phyloP scores from a whole-genome alignment of 805 yeast genomes.

The Zygotorulaspora florentina region DNA sequence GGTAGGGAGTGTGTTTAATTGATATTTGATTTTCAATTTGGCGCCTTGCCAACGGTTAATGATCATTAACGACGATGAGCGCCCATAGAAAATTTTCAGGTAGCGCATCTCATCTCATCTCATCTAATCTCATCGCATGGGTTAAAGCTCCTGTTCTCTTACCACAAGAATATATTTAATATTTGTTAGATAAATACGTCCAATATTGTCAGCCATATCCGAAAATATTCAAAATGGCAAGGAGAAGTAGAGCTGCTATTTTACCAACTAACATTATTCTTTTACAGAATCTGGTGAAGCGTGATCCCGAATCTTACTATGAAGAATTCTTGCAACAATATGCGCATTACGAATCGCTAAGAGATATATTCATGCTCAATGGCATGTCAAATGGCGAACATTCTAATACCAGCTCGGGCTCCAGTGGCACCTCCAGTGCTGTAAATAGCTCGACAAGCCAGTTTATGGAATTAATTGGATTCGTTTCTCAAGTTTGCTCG shows the following conservation, averaged over 20 bases:
- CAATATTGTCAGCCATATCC: not conserved
- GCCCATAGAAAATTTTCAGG: slow-evolving; percentile 11
- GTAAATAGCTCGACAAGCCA: slow-evolving; percentile 38
- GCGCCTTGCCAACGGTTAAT: not conserved
- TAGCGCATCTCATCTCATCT: slow-evolving; percentile 27
- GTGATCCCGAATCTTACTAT: slow-evolving; percentile 90
- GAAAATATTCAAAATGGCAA: slow-evolving; percentile 53
- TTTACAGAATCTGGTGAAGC: slow-evolving; percentile 83
- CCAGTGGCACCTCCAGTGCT: slow-evolving; percentile 32
- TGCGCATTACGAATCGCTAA: slow-evolving; percentile 83
- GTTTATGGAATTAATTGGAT: slow-evolving; percentile 81
- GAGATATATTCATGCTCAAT: slow-evolving; percentile 79
- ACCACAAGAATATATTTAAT: too few relatives aligned
- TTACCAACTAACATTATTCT: slow-evolving; percentile 89
- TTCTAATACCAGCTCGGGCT: slow-evolving; percentile 40
- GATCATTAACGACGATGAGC: not conserved
- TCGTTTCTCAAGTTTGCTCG: slow-evolving; percentile 84
- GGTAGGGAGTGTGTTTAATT: slow-evolving; percentile 22
- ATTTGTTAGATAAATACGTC: not conserved
- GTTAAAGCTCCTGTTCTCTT: not conserved
- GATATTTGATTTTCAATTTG: not conserved
- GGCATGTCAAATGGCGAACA: slow-evolving; percentile 22
- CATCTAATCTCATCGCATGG: slow-evolving; percentile 17
- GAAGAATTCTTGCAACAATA: slow-evolving; percentile 94
- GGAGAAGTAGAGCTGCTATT: slow-evolving; percentile 85